Base-by-base conservation (phyloP, 352 stramenopile species). In the Phytophthora fragariae region DNA sequence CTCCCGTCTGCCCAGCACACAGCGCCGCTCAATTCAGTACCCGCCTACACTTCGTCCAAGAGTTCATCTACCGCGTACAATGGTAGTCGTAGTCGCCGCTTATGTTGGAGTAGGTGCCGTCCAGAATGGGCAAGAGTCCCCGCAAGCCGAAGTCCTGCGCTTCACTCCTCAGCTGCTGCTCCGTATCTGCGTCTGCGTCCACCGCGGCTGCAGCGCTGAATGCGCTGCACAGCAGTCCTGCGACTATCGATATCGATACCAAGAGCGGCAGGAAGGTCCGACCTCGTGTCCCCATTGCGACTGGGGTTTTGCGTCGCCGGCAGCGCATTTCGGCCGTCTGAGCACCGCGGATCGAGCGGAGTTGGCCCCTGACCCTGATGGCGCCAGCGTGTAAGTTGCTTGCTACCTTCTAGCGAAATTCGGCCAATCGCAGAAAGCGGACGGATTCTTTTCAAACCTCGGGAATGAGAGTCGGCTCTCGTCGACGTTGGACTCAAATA, bases 41-140 rank as follows among this genome's bases (percentile, higher is more conserved):
- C 41, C 50, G 17, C 12, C 24, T 27, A 11, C 60, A 55, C 29
- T 55, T 29, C 11, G 56, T 5, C n/a, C 9, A 33, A 31, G 15
- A 50, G 41, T 5, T 21, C 41, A 8, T 21, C 7, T 8, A 10
- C 33, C 33, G 21, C 72, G 31, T 76, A 79, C 73, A 60, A 58
- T 64, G 14, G 12, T 66, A 70, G 11, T 67, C 50, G 58, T 76
- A 73, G 60, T 62, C 58, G 4, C 50, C 63, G 11, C 31, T 71
- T 12, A 35, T 19, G 31, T 65, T 76, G 54, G 57, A 62, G 31
- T 73, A 69, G 7, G 35, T 61, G 49, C 49, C 62, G 58, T 79
- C 58, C 37, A 64, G 8, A 65, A 76, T 70, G 54, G 68, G 62
- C 73, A 79, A 76, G 24, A 79, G 53, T 12, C 56, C 62, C 5